A percentile compares a stretch with the other conserved stretches of the same genome.
Conservation (phyloP, 208 protist genomes). For the Kentomonas sorsogonicus region DNA sequence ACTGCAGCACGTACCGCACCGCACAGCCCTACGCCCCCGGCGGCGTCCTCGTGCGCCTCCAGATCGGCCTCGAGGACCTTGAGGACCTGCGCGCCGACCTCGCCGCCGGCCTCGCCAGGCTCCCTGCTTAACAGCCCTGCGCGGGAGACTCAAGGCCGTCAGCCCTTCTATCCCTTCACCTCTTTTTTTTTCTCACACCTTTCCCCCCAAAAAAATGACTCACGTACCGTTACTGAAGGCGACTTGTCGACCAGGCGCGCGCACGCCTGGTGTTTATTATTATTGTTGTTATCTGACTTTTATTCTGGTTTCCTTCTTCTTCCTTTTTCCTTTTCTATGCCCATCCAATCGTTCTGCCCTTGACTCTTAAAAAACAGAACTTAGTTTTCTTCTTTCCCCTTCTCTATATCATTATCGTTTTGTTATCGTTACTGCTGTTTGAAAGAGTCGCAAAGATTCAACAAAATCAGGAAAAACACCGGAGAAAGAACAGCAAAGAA, state of each 20-base stretch:
- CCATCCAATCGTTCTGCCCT: not conserved
- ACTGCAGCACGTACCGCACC: constrained; percentile 23
- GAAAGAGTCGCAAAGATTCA: not conserved
- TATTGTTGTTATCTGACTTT: constrained; percentile 3
- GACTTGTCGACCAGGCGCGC: not conserved
- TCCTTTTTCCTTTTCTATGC: not conserved
- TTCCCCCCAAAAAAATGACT: not conserved
- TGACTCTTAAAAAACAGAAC: not conserved
- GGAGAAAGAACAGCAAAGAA: not conserved
- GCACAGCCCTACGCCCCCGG: constrained; percentile 19
- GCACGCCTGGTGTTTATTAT: not conserved
- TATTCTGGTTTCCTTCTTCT: not conserved
- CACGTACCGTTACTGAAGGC: not conserved
- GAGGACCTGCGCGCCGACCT: constrained; percentile 9
- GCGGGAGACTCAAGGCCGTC: not conserved
- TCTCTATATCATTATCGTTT: not conserved
- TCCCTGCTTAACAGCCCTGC: not conserved
- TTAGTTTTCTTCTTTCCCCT: constrained; percentile 6
- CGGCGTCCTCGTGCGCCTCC: constrained; percentile 18
- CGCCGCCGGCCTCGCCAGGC: not conserved
- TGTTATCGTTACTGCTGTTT: not conserved
- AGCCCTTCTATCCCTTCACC: not conserved
- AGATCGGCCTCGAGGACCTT: constrained; percentile 27
- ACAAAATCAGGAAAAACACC: not conserved
- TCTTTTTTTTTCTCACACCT: not conserved